These are phyloP conservation scores for Globisporangium uncinulatum DNA, from an alignment of 352 stramenopile genomes.

Conservation along the genomic window DNA sequence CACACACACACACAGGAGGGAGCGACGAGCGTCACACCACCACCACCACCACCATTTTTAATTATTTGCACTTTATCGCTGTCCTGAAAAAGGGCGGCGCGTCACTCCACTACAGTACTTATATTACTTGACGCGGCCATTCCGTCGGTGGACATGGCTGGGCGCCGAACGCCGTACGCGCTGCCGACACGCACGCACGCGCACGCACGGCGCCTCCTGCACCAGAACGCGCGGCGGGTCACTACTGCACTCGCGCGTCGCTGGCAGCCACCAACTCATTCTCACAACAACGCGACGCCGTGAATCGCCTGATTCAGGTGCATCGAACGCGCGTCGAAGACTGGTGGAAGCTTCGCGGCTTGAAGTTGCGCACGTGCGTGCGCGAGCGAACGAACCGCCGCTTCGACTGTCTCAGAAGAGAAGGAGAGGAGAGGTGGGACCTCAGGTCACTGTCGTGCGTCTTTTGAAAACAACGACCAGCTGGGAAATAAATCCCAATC, in stretches of 20 bases:
- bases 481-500: no score
- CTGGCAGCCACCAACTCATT: no score
- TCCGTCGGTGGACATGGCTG: background rate
- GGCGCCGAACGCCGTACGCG: no score
- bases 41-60: background rate
- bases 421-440: background rate
- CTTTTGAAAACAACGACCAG: background rate
- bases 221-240: no score
- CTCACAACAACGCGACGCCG: no score
- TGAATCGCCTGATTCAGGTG: background rate
- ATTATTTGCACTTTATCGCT: slow-evolving; percentile 1
- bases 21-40: no score
- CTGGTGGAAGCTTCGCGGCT: background rate
- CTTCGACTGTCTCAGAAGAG: background rate
- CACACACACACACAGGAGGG: no score
- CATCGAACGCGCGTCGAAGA: background rate
- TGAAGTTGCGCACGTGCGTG: slow-evolving; percentile 1
- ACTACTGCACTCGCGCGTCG: no score
- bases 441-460: background rate
- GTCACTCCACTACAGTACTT: background rate
- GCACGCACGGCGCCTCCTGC: no score
- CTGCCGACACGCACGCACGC: no score
- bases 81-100: background rate
- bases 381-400: background rate
- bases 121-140: background rate